phyloP scores from a whole-genome alignment of 192 early-diverging fungal genomes.

The Piromyces finnis region DNA sequence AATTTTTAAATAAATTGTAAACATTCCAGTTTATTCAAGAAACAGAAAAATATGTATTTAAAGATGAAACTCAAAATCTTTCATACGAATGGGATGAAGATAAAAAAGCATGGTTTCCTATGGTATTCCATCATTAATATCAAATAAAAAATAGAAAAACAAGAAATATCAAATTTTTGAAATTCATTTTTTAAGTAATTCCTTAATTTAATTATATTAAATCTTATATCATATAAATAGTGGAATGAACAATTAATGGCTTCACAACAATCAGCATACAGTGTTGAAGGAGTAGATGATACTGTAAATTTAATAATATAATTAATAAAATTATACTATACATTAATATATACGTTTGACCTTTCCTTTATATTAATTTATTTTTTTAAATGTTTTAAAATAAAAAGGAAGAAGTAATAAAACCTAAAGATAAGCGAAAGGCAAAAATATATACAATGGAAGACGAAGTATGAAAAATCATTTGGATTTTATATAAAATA shows the following conservation, averaged over 20 bases:
- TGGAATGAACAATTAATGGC: slow-evolving; percentile 38
- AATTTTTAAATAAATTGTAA: too few relatives aligned
- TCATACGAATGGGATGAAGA: slow-evolving; percentile 67
- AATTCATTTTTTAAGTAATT: too few relatives aligned
- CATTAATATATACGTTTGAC: too few relatives aligned
- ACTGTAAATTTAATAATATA: slow-evolving; percentile 9
- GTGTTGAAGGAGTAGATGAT: slow-evolving; percentile 34
- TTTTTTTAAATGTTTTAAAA: too few relatives aligned
- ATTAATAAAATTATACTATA: slow-evolving; percentile 11
- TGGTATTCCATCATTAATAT: slow-evolving; percentile 23
- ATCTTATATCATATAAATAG: too few relatives aligned
- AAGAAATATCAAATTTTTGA: too few relatives aligned
- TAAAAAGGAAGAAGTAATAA: slow-evolving; percentile 23
- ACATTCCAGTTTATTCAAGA: slow-evolving; percentile 41
- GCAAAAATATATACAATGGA: neutral
- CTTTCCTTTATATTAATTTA: too few relatives aligned
- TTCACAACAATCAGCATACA: slow-evolving; percentile 49
- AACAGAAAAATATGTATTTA: slow-evolving; percentile 57
- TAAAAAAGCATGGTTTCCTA: slow-evolving; percentile 79
- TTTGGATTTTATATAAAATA: too few relatives aligned
- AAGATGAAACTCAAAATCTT: slow-evolving; percentile 50
- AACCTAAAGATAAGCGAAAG: slow-evolving; percentile 5
- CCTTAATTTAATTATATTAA: too few relatives aligned
- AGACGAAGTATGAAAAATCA: neutral
- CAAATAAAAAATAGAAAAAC: neutral